Percentiles rank a stretch among this genome's conserved stretches.
phyloP scores from a whole-genome alignment of 2,329 filamentous ascomycete species.

The Colletotrichum musae region DNA sequence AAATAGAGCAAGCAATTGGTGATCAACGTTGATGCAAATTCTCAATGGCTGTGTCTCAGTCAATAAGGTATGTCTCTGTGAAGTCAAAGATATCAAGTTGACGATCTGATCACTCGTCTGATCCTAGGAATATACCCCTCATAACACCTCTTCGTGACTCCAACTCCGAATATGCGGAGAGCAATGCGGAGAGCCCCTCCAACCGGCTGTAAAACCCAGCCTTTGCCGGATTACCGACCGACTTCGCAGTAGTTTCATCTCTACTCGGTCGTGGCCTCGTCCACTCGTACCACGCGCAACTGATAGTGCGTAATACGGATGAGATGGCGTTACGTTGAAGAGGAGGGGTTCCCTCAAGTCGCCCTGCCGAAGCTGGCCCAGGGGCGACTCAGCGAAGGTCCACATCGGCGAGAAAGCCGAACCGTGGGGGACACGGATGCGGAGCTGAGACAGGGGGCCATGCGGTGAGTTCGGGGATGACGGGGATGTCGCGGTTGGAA shows the following conservation, averaged over 20 bases:
- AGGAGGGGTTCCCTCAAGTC: not conserved
- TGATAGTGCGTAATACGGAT: not conserved
- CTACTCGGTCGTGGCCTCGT: not conserved
- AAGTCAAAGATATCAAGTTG: too few relatives aligned
- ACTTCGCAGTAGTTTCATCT: not conserved
- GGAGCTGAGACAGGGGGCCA: constrained; percentile 2
- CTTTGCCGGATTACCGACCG: constrained; percentile 4
- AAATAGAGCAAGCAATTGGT: not conserved
- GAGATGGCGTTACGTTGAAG: not conserved
- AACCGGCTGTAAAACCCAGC: not conserved
- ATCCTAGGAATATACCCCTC: constrained; percentile 8
- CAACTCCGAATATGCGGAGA: constrained; percentile 23
- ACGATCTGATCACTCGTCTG: not conserved
- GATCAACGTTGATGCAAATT: not conserved
- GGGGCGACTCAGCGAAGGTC: constrained; percentile 2
- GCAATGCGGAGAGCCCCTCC: not conserved
- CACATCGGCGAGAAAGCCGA: constrained; percentile 38
- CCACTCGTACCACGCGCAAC: not conserved
- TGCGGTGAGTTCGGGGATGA: not conserved
- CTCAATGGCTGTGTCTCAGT: too few relatives aligned
- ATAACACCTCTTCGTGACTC: constrained; percentile 10
- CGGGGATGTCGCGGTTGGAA: constrained; percentile 27
- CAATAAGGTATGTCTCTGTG: too few relatives aligned
- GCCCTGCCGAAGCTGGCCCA: not conserved
- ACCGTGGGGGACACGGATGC: constrained; percentile 5